Base-by-base conservation (phyloP, 257 asterid species). In the Thymus quinquecostatus region DNA sequence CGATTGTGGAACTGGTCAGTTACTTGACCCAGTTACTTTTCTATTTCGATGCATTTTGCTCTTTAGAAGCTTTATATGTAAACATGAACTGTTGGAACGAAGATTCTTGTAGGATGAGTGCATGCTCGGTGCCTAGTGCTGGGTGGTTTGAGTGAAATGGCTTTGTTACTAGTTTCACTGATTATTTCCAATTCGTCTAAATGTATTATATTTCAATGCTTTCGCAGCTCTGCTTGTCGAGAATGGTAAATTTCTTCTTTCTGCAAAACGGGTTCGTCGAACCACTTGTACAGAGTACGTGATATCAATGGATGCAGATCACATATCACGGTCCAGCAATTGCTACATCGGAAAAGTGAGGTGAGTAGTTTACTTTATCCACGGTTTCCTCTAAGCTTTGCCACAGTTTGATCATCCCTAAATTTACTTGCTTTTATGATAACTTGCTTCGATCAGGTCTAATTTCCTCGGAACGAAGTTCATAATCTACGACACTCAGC, bases 181-280 rank as follows among this genome's bases (percentile, higher is more conserved):
- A 21, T 21, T 34, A 30, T 29, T 33, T 41, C 32, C 50, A 38
- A 60, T 34, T 66, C 34, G 57, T 74, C 51, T 56, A 48, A 40
- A 67, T 12, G 21, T 56, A 38, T 60, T 54, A 57, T 62, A 43
- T 32, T 64, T 41, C 27, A 28, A 5, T 41, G 6, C 57, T 43
- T 71, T 73, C 66, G 71, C 89, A 92, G 97, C 90, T 54, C 79
- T 92, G 82, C 92, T 92, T 66, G 90, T 85, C 29, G 96, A 89
- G 82, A 89, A 87, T 58, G 97, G 97, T 69, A 91, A 91, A 74
- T 91, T 91, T 82, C 95, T 91, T 75, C 95, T 91, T 49, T 89
- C 96, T 60, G 97, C 97, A 30, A 92, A 89, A 77, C 83, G 96
- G 63, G 86, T 76, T 69, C 89, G 96, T 66, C 79, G 89, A 71